Conservation (phyloP, 192 early-diverging fungal species). For the Backusella tuberculispora region DNA sequence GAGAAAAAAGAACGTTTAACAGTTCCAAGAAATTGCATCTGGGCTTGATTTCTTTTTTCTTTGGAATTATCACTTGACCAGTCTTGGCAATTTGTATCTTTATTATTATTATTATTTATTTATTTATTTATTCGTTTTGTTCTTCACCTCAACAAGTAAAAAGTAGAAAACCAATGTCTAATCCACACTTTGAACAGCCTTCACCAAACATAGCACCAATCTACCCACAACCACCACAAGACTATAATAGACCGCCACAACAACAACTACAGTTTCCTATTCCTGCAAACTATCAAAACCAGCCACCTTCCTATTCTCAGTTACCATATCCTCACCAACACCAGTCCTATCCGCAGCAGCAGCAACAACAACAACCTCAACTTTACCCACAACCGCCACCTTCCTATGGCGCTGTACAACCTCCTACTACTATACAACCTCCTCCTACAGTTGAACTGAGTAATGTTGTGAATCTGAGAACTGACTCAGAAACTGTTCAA, state of each 20-base stretch:
- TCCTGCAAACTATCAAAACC: slow-evolving; percentile 1
- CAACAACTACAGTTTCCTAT: background rate
- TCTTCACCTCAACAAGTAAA: background rate
- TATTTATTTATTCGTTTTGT: background rate
- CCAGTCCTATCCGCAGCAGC: background rate
- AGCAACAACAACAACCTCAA: background rate
- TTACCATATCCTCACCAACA: background rate
- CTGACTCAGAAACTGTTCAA: slow-evolving; percentile 3
- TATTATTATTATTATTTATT: background rate
- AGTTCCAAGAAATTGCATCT: too few species aligned
- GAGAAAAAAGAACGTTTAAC: too few species aligned
- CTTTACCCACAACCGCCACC: background rate
- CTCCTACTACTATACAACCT: background rate
- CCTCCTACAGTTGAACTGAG: background rate
- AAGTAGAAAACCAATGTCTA: background rate
- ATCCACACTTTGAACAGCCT: background rate
- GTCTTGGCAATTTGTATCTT: background rate
- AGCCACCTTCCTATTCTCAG: background rate
- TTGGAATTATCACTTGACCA: background rate
- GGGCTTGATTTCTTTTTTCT: too few species aligned
- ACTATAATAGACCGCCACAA: background rate
- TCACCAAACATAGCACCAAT: background rate
- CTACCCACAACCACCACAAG: background rate
- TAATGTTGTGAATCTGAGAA: background rate
- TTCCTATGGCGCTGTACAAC: background rate